Base-by-base conservation (phyloP, 148 eudicot genomes). In the Talinum fruticosum region DNA sequence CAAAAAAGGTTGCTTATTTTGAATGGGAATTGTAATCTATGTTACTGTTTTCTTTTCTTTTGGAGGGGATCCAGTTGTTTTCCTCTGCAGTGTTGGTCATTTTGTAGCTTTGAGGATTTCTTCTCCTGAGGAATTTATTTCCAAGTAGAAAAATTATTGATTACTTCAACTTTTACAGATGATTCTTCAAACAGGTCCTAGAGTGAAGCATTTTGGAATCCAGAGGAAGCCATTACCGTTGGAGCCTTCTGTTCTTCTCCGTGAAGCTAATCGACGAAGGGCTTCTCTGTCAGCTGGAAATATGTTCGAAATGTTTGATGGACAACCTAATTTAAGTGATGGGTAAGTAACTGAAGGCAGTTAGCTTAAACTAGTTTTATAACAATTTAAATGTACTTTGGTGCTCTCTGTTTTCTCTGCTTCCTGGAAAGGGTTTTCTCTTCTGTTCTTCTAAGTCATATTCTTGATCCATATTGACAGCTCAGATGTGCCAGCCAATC, bases 181-280 rank as follows among this genome's bases (percentile, higher is more conserved):
- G 88, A 87, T 88, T 82, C 94, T 89, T 87, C 97, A 92, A 87
- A 87, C 75, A 76, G 87, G 85, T 69, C 89, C 90, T 33, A 86
- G 74, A 74, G 86, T 85, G 75, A 95, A 92, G 84, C 96, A 87
- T 78, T 92, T 92, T 79, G 97, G 97, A 73, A 95, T 95, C 75
- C 96, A 89, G 86, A 91, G 94, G 86, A 95, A 95, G 80, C 87
- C 88, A 33, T 87, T 95, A 77, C 98, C 98, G 59, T 88, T 92
- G 59, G 98, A 95, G 82, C 98, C 98, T 71, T 88, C 92, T 59
- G 82, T 89, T 75, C 96, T 95, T 75, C 82, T 95, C 69, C 91
- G 97, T 29, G 98, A 92, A 85, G 98, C 98, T 83, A 95, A 95
- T 82, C 89, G 93, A 77, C 86, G 94, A 79, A 92, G 98, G 82